Base-by-base conservation (phyloP, 2,329 filamentous ascomycete species). In the Cytospora piceae region DNA sequence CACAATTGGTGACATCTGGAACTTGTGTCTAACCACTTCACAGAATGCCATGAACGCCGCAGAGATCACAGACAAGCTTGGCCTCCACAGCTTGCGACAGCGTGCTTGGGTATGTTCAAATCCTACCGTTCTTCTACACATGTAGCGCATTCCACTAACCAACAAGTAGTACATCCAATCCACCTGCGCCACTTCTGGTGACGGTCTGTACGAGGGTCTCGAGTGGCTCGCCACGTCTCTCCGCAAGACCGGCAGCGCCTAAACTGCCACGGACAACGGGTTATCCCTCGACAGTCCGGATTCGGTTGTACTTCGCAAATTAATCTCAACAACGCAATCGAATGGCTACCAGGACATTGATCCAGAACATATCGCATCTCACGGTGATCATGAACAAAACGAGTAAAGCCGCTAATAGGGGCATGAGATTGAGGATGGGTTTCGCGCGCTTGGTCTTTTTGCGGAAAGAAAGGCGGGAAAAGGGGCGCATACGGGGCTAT, bases 41-140 rank as follows among this genome's bases (percentile, higher is more conserved):
- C 76, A 97, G 94, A 98, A 98, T 79, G 95, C 95, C 82, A 98
- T 98, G 95, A 97, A 96, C 83, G 94, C 95, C 77, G 94, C 95
- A 78, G 95, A 99, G 86, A 98, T 99, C 82, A 99, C 95, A 81
- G 94, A 99, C 85, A 97, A 98, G 90, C 93, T 99, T 81, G 95
- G 95, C 78, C 93, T 99, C 77, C 94, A 98, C 90, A 96, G 92
- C 85, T 87, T 99, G 87, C 93, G 93, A 87, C 93, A 97, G 86
- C 94, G 95, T 81, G 91, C 93, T 77, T 99, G 95, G 95, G 95
- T 99, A 94, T 80, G 93, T 84, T 70, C 54, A 68, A 51, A 31
- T 64, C 60, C 39, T 56, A 55, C 49, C 46, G n/a, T 46, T 31
- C n/a, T 22, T 32, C 24, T 15, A 17, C 58, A 27, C 17, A 27